phyloP scores from a whole-genome alignment of 305 asterid genomes.

The Coffea humblotiana region DNA sequence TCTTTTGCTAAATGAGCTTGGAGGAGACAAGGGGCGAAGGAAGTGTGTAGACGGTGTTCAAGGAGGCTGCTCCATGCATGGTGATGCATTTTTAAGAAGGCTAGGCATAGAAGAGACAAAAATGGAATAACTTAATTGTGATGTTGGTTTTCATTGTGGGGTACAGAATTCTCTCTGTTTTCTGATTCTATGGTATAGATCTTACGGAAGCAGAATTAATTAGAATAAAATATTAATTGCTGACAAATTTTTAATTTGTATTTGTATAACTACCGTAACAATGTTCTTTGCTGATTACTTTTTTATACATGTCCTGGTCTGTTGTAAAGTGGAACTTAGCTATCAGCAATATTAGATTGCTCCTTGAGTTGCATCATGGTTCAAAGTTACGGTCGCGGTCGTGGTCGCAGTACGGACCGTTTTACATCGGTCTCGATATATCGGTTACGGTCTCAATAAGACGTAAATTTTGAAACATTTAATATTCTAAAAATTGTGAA shows the following conservation, averaged over 20 bases:
- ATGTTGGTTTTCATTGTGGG: conserved; percentile 60
- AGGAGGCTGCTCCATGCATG: conserved; percentile 51
- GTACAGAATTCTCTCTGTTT: conserved; percentile 63
- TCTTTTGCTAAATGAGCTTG: conserved; percentile 69
- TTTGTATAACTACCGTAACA: neutral
- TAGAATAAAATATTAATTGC: conserved; percentile 11
- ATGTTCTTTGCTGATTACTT: neutral
- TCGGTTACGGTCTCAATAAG: too few species aligned
- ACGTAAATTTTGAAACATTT: too few species aligned
- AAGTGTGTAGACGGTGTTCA: conserved; percentile 49
- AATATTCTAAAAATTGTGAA: too few species aligned
- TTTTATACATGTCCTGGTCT: neutral
- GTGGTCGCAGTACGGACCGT: too few species aligned
- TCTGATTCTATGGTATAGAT: conserved; percentile 58
- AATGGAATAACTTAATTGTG: conserved; percentile 64
- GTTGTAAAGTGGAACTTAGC: too few species aligned
- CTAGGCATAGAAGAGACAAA: conserved; percentile 54
- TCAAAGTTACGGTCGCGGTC: too few species aligned
- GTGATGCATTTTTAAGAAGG: conserved; percentile 47
- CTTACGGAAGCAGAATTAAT: conserved; percentile 41
- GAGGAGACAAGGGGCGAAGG: conserved; percentile 43
- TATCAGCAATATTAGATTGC: too few species aligned
- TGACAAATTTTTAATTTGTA: neutral
- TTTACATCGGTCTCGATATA: too few species aligned
- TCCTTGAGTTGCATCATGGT: too few species aligned